Base-by-base conservation (phyloP, 2,329 filamentous ascomycete genomes). In the Aspergillus proliferans region DNA sequence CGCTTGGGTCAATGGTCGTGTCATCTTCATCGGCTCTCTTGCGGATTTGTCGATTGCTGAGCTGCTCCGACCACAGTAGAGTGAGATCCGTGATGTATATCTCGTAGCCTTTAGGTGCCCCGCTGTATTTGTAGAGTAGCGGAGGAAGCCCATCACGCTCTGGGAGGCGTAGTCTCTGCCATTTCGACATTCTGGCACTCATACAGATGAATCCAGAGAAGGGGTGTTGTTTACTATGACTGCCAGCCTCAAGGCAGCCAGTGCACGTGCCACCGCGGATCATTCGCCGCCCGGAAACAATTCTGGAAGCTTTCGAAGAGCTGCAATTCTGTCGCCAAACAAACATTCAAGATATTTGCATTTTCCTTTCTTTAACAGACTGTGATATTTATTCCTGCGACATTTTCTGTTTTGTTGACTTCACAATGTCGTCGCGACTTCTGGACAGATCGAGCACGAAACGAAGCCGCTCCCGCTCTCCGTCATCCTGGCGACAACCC, bases 1-100 rank as follows among this genome's bases (percentile, higher is more conserved):
- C 77, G 56, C 74, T 77, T 2, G 82, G 79, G 61, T 84, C 82
- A 50, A 85, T 83, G 18, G 76, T 80, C 14, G 79, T 77, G 40
- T 73, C 70, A 46, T 71, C 64, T 10, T 73, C 61, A 18, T 71
- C 65, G 6, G 81, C 79, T 55, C 75, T 71, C 19, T 66, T 58
- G 21, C 79, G 58, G 30, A 84, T 76, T 10, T 71, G 66, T 36
- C 66, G 58, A 38, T 70, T 65, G 45, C 69, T 67, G 39, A 82
- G 57, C 15, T 62, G 65, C 60, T 82, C 78, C 24, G 70, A 69
- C 82, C 82, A 85, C 19, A 85, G 68, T 51, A 75, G 70, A 53
- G 72, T 76, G 36, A 84, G 67, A 59, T 84, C 82, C 19, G 81
- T 84, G 18, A 84, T 60, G 52, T 72, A 71, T 18, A 84, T 61